These are phyloP conservation scores for Arctium minus DNA, from an alignment of 129 eudicot genomes.

Conservation along the genomic window DNA sequence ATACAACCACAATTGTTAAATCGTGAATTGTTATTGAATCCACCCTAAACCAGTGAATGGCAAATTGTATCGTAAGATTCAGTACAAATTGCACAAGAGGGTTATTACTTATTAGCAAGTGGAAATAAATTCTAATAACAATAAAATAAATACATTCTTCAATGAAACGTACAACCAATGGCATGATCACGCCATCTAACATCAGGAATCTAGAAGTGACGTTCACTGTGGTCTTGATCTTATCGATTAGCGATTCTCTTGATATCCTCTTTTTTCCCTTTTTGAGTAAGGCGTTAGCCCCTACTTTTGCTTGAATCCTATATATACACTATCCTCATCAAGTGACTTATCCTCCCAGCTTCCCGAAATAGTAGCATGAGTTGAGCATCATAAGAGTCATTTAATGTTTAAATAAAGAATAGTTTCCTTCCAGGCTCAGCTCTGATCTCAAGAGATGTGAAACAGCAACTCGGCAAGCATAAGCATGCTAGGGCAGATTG, in stretches of 20 bases:
- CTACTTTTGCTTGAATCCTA: neutral
- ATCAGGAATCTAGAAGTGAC: neutral
- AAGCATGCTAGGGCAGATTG: neutral
- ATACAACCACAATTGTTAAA: slow-evolving; percentile 11
- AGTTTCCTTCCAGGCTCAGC: neutral
- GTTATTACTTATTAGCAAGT: neutral
- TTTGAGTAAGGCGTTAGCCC: slow-evolving; percentile 1
- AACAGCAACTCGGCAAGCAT: neutral
- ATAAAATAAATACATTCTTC: neutral
- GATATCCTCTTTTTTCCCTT: neutral
- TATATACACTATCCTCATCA: neutral
- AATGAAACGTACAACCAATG: neutral
- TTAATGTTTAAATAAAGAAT: neutral
- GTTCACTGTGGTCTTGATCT: neutral
- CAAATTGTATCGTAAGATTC: neutral
- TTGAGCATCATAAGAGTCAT: neutral
- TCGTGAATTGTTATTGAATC: slow-evolving; percentile 15
- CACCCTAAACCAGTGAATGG: slow-evolving; percentile 13
- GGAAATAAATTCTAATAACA: neutral
- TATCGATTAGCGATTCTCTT: neutral
- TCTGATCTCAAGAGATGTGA: neutral
- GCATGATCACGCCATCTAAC: neutral
- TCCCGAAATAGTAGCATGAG: neutral
- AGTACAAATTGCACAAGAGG: neutral
- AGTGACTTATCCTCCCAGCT: neutral